Conservation (phyloP, 371 early-diverging fungal species). For the Syncephalastrum monosporum region DNA sequence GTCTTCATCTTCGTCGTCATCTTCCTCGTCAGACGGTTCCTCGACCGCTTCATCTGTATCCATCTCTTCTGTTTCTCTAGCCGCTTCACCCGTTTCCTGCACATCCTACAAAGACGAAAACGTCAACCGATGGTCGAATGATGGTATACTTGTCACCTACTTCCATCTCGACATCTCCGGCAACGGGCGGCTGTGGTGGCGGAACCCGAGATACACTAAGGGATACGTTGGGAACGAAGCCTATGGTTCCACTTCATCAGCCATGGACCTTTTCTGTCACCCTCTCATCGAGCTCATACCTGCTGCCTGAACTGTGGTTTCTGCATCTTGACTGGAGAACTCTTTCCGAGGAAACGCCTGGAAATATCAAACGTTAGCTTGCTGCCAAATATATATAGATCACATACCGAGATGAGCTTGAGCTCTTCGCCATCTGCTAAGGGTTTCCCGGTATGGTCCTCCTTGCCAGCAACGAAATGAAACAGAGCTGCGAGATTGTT, state of each 20-base stretch:
- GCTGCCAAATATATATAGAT: neutral
- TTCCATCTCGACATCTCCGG: no score
- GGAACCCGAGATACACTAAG: slow-evolving; percentile 17
- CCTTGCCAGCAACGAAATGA: slow-evolving; percentile 9
- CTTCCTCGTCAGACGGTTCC: neutral
- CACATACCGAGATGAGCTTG: slow-evolving; percentile 17
- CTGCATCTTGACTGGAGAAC: slow-evolving; percentile 10
- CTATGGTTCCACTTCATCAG: slow-evolving; percentile 3
- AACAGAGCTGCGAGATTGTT: slow-evolving; percentile 9
- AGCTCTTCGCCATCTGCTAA: slow-evolving; percentile 1
- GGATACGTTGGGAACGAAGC: slow-evolving; percentile 37
- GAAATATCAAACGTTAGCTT: neutral
- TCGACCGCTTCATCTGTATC: neutral
- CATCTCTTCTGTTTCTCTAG: no score
- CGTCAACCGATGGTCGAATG: no score
- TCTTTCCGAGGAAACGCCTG: slow-evolving; percentile 16
- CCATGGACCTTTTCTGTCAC: neutral
- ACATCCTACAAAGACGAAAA: no score
- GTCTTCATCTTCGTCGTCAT: neutral
- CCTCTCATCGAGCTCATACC: slow-evolving; percentile 10
- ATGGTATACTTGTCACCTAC: no score
- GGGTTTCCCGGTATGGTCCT: slow-evolving; percentile 1
- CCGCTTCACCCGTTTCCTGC: no score
- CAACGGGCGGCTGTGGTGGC: no score
- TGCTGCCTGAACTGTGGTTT: slow-evolving; percentile 19